Evolutionary conservation across 2,329 filamentous ascomycete species (phyloP).

Genomic region (Mollisiaceae sp.): DNA sequence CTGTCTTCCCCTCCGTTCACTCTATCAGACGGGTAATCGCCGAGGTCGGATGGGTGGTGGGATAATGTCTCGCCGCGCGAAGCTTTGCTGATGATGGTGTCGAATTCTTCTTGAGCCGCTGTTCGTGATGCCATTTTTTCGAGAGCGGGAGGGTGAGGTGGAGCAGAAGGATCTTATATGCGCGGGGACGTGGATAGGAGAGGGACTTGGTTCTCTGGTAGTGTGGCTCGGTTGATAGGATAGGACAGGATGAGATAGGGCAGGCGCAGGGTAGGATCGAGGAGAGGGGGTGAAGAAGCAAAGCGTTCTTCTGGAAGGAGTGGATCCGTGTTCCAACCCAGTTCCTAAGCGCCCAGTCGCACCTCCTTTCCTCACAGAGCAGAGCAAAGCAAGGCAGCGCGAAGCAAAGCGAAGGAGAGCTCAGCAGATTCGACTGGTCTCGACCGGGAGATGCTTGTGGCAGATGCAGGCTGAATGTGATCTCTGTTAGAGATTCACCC

Average conservation of each 20-base stretch:
- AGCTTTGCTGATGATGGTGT: conserved; percentile 64
- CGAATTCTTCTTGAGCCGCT: conserved; percentile 70
- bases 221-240: not conserved
- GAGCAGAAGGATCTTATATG: conserved; percentile 30
- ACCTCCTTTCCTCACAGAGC: not conserved
- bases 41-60: conserved; percentile 61
- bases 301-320: conserved; percentile 3
- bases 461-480: conserved; percentile 4
- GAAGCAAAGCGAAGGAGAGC: not conserved
- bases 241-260: too few species aligned
- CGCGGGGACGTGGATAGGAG: not conserved
- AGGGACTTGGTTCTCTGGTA: not conserved
- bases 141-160: conserved; percentile 23
- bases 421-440: not conserved
- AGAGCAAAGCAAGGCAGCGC: not conserved
- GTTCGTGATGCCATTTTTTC: conserved; percentile 48
- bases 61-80: conserved; percentile 37
- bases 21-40: conserved; percentile 55
- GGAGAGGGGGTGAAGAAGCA: not conserved
- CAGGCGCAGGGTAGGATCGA: not conserved
- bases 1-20: conserved; percentile 56
- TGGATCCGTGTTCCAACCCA: not conserved
- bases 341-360: too few species aligned
- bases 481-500: conserved; percentile 11
- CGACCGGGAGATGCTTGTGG: not conserved